Evolutionary conservation across 148 eudicot species (phyloP).

Genomic region (Mesembryanthemum crystallinum): DNA sequence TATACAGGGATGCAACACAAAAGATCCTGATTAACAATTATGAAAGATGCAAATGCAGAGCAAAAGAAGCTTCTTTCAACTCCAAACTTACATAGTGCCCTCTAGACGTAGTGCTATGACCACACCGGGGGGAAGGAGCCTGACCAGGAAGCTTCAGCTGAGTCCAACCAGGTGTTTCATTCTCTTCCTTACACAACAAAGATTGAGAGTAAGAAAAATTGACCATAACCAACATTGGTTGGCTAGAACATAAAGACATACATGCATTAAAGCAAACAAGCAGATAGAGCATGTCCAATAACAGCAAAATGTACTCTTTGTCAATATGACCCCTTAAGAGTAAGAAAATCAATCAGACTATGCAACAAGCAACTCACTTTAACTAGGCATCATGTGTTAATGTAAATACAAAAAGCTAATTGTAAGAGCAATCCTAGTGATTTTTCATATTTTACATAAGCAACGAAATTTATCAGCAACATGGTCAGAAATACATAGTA

Average conservation of each 20-base stretch:
- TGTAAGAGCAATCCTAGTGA: too few species aligned
- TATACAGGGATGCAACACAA: not conserved
- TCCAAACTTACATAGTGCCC: constrained; percentile 72
- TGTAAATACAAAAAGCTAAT: too few species aligned
- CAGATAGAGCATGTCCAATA: not conserved
- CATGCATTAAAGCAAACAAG: constrained; percentile 8
- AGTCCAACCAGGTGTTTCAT: constrained; percentile 97
- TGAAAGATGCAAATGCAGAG: not conserved
- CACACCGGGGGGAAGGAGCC: constrained; percentile 89
- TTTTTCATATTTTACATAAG: too few species aligned
- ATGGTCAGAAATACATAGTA: too few species aligned
- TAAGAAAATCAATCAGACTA: not conserved
- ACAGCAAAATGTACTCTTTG: not conserved
- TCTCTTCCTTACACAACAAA: constrained; percentile 87
- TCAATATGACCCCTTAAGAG: not conserved
- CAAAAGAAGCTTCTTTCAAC: constrained; percentile 9
- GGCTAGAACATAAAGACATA: not conserved
- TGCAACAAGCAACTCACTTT: too few species aligned
- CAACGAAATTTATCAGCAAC: too few species aligned
- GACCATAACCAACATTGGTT: not conserved
- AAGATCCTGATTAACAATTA: not conserved
- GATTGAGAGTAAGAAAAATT: constrained; percentile 13
- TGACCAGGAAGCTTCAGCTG: constrained; percentile 99
- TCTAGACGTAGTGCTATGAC: constrained; percentile 88
- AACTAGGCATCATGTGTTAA: too few species aligned